phyloP scores from a whole-genome alignment of 2,329 filamentous ascomycete species.

The Diaporthe batatas region DNA sequence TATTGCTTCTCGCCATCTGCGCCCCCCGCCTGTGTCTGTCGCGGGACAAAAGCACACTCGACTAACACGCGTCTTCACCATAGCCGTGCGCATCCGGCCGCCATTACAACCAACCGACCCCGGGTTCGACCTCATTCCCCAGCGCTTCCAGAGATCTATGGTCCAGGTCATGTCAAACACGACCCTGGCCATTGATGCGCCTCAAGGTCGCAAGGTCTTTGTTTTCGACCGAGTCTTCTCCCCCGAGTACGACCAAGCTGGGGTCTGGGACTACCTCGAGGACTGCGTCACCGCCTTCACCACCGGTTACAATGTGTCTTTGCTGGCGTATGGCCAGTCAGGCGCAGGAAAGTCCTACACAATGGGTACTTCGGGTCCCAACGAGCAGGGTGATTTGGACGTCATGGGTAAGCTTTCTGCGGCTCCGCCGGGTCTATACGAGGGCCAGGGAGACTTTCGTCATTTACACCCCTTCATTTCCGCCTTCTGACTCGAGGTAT shows the following conservation, averaged over 20 bases:
- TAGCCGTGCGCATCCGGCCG: slow-evolving; percentile 93
- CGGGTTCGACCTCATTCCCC: slow-evolving; percentile 93
- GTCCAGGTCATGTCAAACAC: slow-evolving; percentile 90
- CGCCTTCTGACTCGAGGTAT: slow-evolving; percentile 40
- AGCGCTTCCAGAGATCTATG: slow-evolving; percentile 93
- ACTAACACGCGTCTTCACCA: slow-evolving; percentile 39
- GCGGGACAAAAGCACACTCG: slow-evolving; percentile 13
- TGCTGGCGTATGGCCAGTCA: slow-evolving; percentile 96
- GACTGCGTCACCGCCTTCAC: slow-evolving; percentile 92
- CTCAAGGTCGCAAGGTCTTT: slow-evolving; percentile 93
- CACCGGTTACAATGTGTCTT: slow-evolving; percentile 98
- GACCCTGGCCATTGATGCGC: slow-evolving; percentile 88
- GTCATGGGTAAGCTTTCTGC: slow-evolving; percentile 78
- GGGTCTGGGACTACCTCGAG: slow-evolving; percentile 92
- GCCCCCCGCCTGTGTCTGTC: not conserved
- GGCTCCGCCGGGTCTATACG: not conserved
- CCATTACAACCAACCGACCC: slow-evolving; percentile 87
- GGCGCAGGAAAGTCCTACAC: slow-evolving; percentile 98
- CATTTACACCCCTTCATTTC: slow-evolving; percentile 1
- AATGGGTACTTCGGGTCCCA: slow-evolving; percentile 94
- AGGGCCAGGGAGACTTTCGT: slow-evolving; percentile 3
- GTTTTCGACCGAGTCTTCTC: slow-evolving; percentile 96
- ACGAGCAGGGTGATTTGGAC: slow-evolving; percentile 77
- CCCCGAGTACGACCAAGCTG: slow-evolving; percentile 85
- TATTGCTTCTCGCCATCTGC: not conserved